Evolutionary conservation across 148 eudicot species (phyloP), one percentile per base, ranked within the genome.

Genomic region (Rhododendron henanense): DNA sequence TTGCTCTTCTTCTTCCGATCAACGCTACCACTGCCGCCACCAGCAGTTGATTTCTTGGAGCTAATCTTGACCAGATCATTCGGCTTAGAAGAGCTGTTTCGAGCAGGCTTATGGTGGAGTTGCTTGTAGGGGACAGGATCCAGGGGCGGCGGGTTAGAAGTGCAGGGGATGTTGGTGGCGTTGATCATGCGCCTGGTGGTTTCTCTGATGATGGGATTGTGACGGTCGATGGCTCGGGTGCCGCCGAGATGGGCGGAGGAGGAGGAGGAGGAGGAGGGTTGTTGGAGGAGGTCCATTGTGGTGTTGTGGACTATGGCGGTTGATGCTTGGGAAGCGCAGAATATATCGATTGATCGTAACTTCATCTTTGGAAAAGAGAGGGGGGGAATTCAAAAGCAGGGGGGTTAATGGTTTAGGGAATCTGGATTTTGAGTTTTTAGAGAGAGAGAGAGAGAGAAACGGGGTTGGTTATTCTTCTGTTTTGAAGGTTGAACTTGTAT

Each of bases 131-230:
- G 86, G 35, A 84, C 83, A 9, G 91, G 89, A 45, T 18, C 82
- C n/a, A 80, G n/a, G 33, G 84, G 73, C 10, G 82, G 47, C 4
- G 78, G 21, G 3, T 59, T 78, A 11, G 28, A 57, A 16, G 90
- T 78, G 73, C 78, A 21, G 14, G 90, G 89, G n/a, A 87, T 41
- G 51, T 48, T 23, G 59, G 61, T 13, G 84, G 85, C 53, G 88
- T 45, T 35, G 57, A 28, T 55, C 81, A 15, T 51, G 87, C 95
- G 85, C 61, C 82, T 87, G 39, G 90, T 88, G 25, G 73, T 65
- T 80, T 94, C 96, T 45, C 93, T 86, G 83, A 96, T 94, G 83
- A 95, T 94, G n/a, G 99, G 99, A 82, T 96, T 96, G 92, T 92
- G 92, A 21, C 99, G 94, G 90, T 96, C 99, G 83, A 96, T 89